Base-by-base conservation (phyloP, 306 rosid species). In the Pterocarpus santalinus region DNA sequence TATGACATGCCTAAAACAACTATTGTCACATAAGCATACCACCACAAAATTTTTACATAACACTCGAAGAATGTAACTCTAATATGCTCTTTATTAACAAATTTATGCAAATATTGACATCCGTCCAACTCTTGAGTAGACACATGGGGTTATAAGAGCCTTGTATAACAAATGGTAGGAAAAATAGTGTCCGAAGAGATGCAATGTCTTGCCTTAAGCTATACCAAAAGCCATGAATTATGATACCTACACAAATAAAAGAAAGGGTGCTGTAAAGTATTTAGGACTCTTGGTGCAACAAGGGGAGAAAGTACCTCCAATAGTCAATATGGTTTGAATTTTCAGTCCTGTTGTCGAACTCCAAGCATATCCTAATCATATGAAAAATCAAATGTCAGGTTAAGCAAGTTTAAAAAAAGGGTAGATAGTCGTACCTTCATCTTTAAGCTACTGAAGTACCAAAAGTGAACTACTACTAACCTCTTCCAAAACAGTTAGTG, bases 321-420 rank as follows among this genome's bases (percentile, higher is more conserved):
- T 81, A 69, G 73, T 51, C 84, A 71, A 72, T 72, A 77, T 28
- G 56, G 47, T 63, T 85, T 88, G 84, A 88, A 73, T 14, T 73
- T 77, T 32, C 17, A 28, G 74, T 15, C 74, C 81, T 81, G 4
- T 2, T 85, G 87, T 67, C 83, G 89, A 80, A 44, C 87, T 88
- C 91, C 77, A 85, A 72, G 86, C 87, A 43, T 72, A 82, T 43
- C 87, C 91, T 88, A 34, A 65, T 75, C 78, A 82, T 22, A 38
- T 17, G 57, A 82, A 44, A 64, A 83, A 35, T n/a, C 69, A 38
- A 3, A 47, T 11, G 60, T 39, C 35, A 84, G 65, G 41, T 0
- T 52, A 35, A 65, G 12, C 16, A 34, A 56, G 14, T 22, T 0
- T 3, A 36, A 14, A 5, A 30, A 4, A 39, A 1, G 52, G 57